phyloP scores from a whole-genome alignment of 805 yeast genomes.

The Lipomyces spencermartinsiae region DNA sequence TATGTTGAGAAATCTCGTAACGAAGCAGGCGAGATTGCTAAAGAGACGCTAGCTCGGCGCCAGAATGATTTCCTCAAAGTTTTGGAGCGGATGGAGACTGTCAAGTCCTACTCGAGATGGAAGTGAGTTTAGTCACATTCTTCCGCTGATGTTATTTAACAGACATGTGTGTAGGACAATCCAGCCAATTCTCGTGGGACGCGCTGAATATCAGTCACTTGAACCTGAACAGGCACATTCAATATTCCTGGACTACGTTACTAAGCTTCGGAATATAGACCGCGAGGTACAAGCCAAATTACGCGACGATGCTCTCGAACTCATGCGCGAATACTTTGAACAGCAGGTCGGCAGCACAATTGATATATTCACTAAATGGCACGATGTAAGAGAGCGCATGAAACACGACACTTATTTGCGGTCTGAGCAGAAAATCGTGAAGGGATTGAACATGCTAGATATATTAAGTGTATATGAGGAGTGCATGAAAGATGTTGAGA shows the following conservation, averaged over 20 bases:
- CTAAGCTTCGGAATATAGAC: slow-evolving; percentile 18
- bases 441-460: slow-evolving; percentile 60
- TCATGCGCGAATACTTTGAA: slow-evolving; percentile 20
- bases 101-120: slow-evolving; percentile 40
- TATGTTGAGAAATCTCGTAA: slow-evolving; percentile 50
- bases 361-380: slow-evolving; percentile 26
- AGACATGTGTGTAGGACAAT: slow-evolving; percentile 15
- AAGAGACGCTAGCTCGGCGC: slow-evolving; percentile 62
- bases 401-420: slow-evolving; percentile 42
- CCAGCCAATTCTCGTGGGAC: slow-evolving; percentile 15
- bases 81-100: slow-evolving; percentile 35
- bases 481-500: slow-evolving; percentile 46
- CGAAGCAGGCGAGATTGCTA: slow-evolving; percentile 47
- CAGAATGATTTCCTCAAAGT: slow-evolving; percentile 56
- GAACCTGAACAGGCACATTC: slow-evolving; percentile 25
- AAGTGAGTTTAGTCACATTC: slow-evolving; percentile 14
- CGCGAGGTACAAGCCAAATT: slow-evolving; percentile 32
- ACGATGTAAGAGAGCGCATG: slow-evolving; percentile 26
- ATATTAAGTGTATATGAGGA: slow-evolving; percentile 60
- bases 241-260: slow-evolving; percentile 23
- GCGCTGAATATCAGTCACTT: slow-evolving; percentile 25
- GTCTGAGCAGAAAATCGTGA: slow-evolving; percentile 40
- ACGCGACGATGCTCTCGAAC: slow-evolving; percentile 41
- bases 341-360: slow-evolving; percentile 7
- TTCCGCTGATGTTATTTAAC: background rate